Evolutionary conservation across 805 yeast genomes (phyloP).

Genomic region (Metschnikowia proteae): DNA sequence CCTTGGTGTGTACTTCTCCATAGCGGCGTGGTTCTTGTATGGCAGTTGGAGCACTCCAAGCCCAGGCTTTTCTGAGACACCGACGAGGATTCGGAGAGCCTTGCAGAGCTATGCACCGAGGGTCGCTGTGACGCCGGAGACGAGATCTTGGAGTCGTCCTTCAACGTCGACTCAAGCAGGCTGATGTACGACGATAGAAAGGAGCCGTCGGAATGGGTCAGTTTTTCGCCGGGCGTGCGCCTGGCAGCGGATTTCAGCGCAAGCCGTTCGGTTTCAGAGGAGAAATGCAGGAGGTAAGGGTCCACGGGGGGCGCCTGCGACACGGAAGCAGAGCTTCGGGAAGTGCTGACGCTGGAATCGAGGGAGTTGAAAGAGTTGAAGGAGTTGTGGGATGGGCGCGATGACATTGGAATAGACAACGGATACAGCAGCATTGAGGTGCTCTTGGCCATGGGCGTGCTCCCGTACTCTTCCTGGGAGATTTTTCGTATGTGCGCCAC

Average conservation of each 20-base stretch:
- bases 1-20: conserved; percentile 44
- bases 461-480: conserved; percentile 34
- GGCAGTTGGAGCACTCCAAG: conserved; percentile 41
- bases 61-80: conserved; percentile 12
- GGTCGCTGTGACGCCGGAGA: conserved; percentile 2
- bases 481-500: conserved; percentile 43
- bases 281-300: conserved; percentile 3
- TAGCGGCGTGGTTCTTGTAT: conserved; percentile 42
- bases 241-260: background rate
- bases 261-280: background rate
- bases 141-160: conserved; percentile 22
- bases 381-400: background rate
- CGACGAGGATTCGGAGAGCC: conserved; percentile 12
- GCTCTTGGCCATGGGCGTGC: conserved; percentile 1
- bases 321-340: background rate
- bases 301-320: conserved; percentile 2
- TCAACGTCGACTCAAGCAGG: conserved; percentile 36
- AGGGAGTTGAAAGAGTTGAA: background rate
- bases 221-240: background rate
- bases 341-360: background rate
- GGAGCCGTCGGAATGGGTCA: conserved; percentile 14
- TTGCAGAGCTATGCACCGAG: conserved; percentile 8
- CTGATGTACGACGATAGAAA: conserved; percentile 37
- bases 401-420: background rate
- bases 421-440: conserved; percentile 1